phyloP scores from a whole-genome alignment of 2,329 filamentous ascomycete species.

The Chrysoporthe deuterocubensis region DNA sequence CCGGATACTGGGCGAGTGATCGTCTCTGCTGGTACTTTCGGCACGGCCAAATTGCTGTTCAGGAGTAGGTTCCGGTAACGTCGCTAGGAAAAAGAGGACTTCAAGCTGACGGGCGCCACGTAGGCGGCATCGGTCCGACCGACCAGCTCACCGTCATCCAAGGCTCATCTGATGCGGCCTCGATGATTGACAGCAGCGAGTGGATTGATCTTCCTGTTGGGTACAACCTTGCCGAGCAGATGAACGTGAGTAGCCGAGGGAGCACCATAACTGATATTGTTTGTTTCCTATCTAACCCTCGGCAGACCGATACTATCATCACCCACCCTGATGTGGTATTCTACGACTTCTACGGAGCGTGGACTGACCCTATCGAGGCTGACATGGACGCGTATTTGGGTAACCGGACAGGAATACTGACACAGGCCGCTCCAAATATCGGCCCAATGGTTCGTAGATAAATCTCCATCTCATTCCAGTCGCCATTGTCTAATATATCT shows the following conservation, averaged over 20 bases:
- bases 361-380: slow-evolving; percentile 48
- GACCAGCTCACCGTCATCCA: slow-evolving; percentile 60
- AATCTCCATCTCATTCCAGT: background rate
- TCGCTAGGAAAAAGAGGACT: slow-evolving; percentile 13
- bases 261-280: background rate
- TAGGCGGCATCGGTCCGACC: slow-evolving; percentile 64
- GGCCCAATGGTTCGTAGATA: slow-evolving; percentile 50
- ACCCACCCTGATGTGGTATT: slow-evolving; percentile 51
- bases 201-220: slow-evolving; percentile 66
- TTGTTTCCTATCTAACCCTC: slow-evolving; percentile 1
- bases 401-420: slow-evolving; percentile 61
- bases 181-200: slow-evolving; percentile 52
- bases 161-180: slow-evolving; percentile 52
- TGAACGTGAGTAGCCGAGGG: slow-evolving; percentile 38
- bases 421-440: slow-evolving; percentile 69
- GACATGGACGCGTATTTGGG: slow-evolving; percentile 51
- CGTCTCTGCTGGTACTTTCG: slow-evolving; percentile 70
- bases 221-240: slow-evolving; percentile 61
- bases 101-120: slow-evolving; percentile 18
- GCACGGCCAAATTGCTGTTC: slow-evolving; percentile 70
- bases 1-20: slow-evolving; percentile 66
- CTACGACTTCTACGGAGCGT: slow-evolving; percentile 70
- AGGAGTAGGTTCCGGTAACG: slow-evolving; percentile 48
- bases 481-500: background rate
- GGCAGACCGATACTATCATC: slow-evolving; percentile 51